Percentiles rank a stretch among this genome's conserved stretches.
Conservation (phyloP, 208 protist species). For the Leishmania braziliensis region DNA sequence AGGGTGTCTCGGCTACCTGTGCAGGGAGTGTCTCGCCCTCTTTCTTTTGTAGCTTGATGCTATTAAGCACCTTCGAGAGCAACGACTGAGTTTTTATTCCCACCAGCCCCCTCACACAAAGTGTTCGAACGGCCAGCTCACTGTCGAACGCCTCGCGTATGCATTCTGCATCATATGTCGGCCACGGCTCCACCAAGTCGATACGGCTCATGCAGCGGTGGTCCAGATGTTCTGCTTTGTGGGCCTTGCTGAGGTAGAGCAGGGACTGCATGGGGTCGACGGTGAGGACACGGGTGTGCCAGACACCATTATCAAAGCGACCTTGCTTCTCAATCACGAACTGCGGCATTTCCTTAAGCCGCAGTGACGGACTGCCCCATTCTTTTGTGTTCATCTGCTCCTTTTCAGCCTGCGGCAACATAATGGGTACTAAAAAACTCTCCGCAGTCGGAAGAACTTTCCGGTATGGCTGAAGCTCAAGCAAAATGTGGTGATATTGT, state of each 20-base stretch:
- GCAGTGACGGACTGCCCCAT: background rate
- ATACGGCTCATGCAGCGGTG: conserved; percentile 27
- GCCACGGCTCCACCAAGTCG: conserved; percentile 23
- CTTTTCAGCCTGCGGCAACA: background rate
- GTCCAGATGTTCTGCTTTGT: conserved; percentile 6
- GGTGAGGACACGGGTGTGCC: conserved; percentile 26
- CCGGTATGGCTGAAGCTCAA: background rate
- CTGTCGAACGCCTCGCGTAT: conserved; percentile 5
- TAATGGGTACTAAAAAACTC: background rate
- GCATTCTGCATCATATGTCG: background rate
- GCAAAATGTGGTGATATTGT: background rate
- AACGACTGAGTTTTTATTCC: conserved; percentile 7
- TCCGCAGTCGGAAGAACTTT: background rate
- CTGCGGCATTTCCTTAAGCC: background rate
- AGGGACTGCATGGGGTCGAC: background rate
- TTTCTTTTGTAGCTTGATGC: background rate
- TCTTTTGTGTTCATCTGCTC: background rate
- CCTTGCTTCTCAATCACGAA: conserved; percentile 32
- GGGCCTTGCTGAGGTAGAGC: conserved; percentile 18
- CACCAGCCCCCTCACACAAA: conserved; percentile 23
- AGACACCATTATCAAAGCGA: conserved; percentile 8
- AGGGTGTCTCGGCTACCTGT: background rate
- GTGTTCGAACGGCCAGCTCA: conserved; percentile 12
- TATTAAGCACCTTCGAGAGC: background rate
- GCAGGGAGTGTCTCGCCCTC: background rate